Percentiles rank a stretch among this genome's conserved stretches.
phyloP scores from a whole-genome alignment of 2,329 filamentous ascomycete genomes.

The Albophoma yamanashiensis region DNA sequence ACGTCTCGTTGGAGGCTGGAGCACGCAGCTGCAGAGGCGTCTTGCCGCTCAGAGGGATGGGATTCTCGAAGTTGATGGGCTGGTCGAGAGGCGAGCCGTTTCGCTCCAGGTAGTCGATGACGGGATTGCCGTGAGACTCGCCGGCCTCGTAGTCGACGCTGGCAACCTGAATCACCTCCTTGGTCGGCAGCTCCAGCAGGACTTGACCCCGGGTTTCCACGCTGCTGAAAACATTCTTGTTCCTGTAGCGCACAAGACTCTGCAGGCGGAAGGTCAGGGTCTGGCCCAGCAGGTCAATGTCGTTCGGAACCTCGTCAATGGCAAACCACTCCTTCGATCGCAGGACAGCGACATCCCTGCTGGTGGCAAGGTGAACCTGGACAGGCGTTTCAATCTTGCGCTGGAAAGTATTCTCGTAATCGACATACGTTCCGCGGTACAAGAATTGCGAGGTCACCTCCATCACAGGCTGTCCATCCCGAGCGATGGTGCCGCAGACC shows the following conservation, averaged over 20 bases:
- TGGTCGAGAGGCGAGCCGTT: slow-evolving; percentile 90
- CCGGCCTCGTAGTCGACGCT: slow-evolving; percentile 93
- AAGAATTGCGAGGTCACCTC: slow-evolving; percentile 97
- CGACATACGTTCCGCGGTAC: slow-evolving; percentile 85
- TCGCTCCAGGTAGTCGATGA: slow-evolving; percentile 89
- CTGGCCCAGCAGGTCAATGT: slow-evolving; percentile 82
- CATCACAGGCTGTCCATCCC: slow-evolving; percentile 81
- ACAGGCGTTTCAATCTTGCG: slow-evolving; percentile 93
- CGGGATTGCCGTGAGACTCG: slow-evolving; percentile 86
- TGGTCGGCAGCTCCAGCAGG: slow-evolving; percentile 85
- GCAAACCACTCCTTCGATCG: slow-evolving; percentile 98
- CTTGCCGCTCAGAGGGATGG: slow-evolving; percentile 90
- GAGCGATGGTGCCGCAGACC: slow-evolving; percentile 91
- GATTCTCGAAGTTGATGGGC: slow-evolving; percentile 92
- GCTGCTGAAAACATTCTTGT: slow-evolving; percentile 80
- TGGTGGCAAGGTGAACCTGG: slow-evolving; percentile 77
- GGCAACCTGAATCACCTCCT: slow-evolving; percentile 96
- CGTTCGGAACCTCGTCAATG: slow-evolving; percentile 56
- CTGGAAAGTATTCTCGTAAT: slow-evolving; percentile 98
- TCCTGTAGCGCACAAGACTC: slow-evolving; percentile 88
- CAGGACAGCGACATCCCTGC: slow-evolving; percentile 86
- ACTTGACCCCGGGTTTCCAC: slow-evolving; percentile 91
- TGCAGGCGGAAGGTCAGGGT: slow-evolving; percentile 94
- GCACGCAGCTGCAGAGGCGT: slow-evolving; percentile 80
- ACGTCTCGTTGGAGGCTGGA: slow-evolving; percentile 93